These are phyloP conservation scores for Apiospora sp. DNA, from an alignment of 2,329 filamentous ascomycete species.

Conservation along the genomic window DNA sequence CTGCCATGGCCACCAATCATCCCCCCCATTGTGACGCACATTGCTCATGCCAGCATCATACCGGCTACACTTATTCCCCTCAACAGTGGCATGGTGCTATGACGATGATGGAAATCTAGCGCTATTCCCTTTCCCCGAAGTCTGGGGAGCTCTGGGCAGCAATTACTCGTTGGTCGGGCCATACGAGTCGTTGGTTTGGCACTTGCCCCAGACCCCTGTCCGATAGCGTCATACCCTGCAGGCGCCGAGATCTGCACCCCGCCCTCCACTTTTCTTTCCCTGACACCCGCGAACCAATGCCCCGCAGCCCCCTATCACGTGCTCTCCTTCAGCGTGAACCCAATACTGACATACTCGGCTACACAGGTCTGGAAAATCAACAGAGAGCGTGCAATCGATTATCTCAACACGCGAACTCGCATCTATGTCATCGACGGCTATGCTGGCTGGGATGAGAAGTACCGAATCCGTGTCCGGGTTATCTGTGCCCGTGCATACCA, in stretches of 20 bases:
- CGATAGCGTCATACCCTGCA: conserved; percentile 21
- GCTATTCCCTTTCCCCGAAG: neutral
- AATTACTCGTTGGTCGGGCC: conserved; percentile 9
- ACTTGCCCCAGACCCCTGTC: neutral
- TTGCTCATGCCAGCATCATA: neutral
- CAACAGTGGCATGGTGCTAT: neutral
- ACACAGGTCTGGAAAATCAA: conserved; percentile 99
- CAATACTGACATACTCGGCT: conserved; percentile 10
- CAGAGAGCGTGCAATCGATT: conserved; percentile 97
- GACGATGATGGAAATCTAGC: neutral
- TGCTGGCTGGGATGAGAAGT: conserved; percentile 98
- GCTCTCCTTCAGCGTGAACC: conserved; percentile 1
- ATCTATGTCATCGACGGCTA: conserved; percentile 99
- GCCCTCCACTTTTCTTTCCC: conserved; percentile 21
- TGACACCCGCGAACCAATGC: neutral
- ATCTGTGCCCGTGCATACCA: conserved; percentile 99
- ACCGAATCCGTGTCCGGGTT: conserved; percentile 95
- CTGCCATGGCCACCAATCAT: neutral
- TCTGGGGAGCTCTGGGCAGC: neutral
- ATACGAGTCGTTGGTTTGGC: conserved; percentile 5
- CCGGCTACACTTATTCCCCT: neutral
- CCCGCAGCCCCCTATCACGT: conserved; percentile 15
- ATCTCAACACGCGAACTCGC: conserved; percentile 97
- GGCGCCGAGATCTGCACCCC: conserved; percentile 23
- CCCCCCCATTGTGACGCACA: conserved; percentile 4